These are phyloP conservation scores for Pythium pyrilobum DNA, from an alignment of 352 stramenopile genomes.

Conservation along the genomic window DNA sequence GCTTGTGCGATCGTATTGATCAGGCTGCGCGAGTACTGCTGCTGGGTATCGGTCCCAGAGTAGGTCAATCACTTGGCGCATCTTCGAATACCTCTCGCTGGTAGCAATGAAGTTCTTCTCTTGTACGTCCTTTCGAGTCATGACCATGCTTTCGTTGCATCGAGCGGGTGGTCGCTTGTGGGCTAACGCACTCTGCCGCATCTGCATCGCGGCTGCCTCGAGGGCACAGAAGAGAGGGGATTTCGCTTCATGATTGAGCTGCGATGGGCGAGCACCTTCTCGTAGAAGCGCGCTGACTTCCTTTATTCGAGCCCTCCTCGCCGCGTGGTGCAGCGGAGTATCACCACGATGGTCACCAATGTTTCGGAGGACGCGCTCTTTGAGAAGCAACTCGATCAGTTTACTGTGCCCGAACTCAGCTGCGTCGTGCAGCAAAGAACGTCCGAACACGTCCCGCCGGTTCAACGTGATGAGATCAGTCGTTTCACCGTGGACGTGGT, in stretches of 20 bases:
- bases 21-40: constrained; percentile 21
- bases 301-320: constrained; percentile 33
- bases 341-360: constrained; percentile 34
- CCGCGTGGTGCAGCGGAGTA: constrained; percentile 55
- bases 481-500: constrained; percentile 33
- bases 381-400: constrained; percentile 46
- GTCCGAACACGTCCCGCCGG: constrained; percentile 39
- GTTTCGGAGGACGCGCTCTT: constrained; percentile 39
- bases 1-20: constrained; percentile 27
- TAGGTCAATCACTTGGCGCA: constrained; percentile 63
- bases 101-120: constrained; percentile 35
- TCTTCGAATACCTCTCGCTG: constrained; percentile 35
- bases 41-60: constrained; percentile 48
- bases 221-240: constrained; percentile 47
- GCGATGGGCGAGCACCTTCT: constrained; percentile 32
- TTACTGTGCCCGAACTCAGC: constrained; percentile 48
- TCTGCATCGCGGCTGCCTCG: constrained; percentile 33
- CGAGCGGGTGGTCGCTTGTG: constrained; percentile 10
- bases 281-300: constrained; percentile 50
- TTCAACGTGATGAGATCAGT: constrained; percentile 46
- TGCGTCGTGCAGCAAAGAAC: constrained; percentile 59
- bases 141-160: neutral
- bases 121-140: constrained; percentile 2
- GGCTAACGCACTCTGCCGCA: neutral
- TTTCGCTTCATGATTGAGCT: constrained; percentile 43